Base-by-base conservation (phyloP, 768 basidiomycete species). In the Pulveroboletus sp. region DNA sequence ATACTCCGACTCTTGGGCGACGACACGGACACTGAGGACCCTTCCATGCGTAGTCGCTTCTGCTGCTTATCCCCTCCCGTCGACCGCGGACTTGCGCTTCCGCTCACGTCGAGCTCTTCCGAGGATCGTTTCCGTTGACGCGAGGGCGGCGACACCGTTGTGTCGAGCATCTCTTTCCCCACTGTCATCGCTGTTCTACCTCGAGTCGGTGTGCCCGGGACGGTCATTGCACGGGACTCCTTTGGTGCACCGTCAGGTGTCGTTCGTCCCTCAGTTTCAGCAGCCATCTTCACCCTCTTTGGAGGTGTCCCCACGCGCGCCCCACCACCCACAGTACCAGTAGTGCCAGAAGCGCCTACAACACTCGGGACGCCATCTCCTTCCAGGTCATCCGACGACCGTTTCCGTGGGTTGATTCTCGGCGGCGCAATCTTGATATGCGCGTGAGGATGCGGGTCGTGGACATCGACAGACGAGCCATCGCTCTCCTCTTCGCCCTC, bases 51-150 rank as follows among this genome's bases (percentile, higher is more conserved):
- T 37, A 68, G 39, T 4, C 65, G 65, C 42, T 67, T 67, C 49
- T 66, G 64, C 15, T 56, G 60, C 37, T 60, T 55, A 14, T 62
- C 59, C 3, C 57, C 50, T 7, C 56, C 47, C 0, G 55, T 35
- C 2, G 55, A 54, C 27, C 51, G 59, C 3, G 54, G 42, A 12
- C 47, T 56, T 4, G 33, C 39, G 14, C 51, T 41, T 3, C 51
- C 54, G 30, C 44, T 41, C 26, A 57, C 39, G 0, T 76, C 73
- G 18, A 79, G 65, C 55, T 80, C 78, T 53, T 78, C 78, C 30
- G 78, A 80, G 32, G 74, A 72, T 18, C 78, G 72, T 53, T 80
- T 80, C 50, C 71, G 66, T 56, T 71, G 61, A 17, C 71, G 65
- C 4, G 61, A 36, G 1, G 17, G 5, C 15, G 59, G 57, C 3